Conservation (phyloP, 2,329 filamentous ascomycete genomes). For the Chaetomium globosum region DNA sequence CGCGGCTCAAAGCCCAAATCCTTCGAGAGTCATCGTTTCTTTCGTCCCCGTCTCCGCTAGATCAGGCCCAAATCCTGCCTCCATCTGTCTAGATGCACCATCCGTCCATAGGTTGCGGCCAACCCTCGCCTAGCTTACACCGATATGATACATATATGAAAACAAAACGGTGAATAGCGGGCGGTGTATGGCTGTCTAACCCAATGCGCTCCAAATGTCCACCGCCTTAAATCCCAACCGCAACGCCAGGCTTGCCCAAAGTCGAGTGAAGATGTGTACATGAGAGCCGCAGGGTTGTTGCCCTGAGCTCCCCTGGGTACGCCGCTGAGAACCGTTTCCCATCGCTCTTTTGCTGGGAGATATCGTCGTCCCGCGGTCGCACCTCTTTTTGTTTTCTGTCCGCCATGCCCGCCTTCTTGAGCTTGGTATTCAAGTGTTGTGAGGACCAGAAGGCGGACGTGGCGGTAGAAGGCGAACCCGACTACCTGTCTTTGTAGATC, state of each 20-base stretch:
- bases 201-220: constrained; percentile 23
- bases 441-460: background rate
- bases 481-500: constrained; percentile 81
- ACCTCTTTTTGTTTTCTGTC: background rate
- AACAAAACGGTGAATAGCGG: constrained; percentile 21
- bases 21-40: background rate
- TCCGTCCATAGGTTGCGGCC: background rate
- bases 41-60: constrained; percentile 1
- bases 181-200: constrained; percentile 21
- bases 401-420: background rate
- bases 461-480: background rate
- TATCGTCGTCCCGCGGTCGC: background rate
- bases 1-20: background rate
- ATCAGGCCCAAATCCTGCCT: constrained; percentile 1
- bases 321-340: background rate
- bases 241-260: constrained; percentile 37
- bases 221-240: constrained; percentile 25
- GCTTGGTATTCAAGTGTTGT: background rate
- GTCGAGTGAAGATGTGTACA: constrained; percentile 38
- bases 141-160: constrained; percentile 27
- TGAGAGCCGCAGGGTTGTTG: constrained; percentile 7
- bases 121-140: background rate
- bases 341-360: background rate
- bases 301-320: background rate
- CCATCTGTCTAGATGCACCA: constrained; percentile 18